phyloP scores from a whole-genome alignment of 1,139 yeast genomes.

The Yamadazyma pseudoaaseri region DNA sequence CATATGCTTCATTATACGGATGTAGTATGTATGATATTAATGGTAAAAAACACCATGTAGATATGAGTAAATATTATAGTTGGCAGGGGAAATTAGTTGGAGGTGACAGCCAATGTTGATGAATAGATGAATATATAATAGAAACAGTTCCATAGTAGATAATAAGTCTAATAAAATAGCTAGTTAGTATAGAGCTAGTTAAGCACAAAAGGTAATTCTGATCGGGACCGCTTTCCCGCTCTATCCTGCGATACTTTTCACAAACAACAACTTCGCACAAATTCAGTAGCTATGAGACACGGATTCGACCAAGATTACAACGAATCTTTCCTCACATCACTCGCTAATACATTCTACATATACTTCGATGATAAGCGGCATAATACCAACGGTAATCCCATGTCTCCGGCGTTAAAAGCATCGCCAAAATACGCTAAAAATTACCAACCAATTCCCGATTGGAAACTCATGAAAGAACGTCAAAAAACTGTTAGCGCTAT shows the following conservation, averaged over 20 bases:
- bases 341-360: conserved; percentile 73
- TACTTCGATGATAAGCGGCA: conserved; percentile 90
- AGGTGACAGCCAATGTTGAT: conserved; percentile 30
- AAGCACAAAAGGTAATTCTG: too few species aligned
- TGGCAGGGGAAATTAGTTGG: conserved; percentile 54
- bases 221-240: too few species aligned
- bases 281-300: too few species aligned
- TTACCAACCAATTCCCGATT: conserved; percentile 76
- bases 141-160: too few species aligned
- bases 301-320: conserved; percentile 74
- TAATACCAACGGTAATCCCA: conserved; percentile 85
- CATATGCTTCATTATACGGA: conserved; percentile 69
- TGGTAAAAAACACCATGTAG: conserved; percentile 52
- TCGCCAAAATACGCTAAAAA: conserved; percentile 43
- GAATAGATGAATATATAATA: not conserved
- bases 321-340: conserved; percentile 61
- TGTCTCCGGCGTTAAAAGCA: conserved; percentile 52
- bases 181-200: too few species aligned
- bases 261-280: too few species aligned
- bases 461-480: conserved; percentile 89
- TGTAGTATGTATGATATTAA: conserved; percentile 59
- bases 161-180: too few species aligned
- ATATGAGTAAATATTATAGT: conserved; percentile 61
- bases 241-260: too few species aligned
- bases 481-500: conserved; percentile 97